A percentile compares a stretch with the other conserved stretches of the same genome.
Evolutionary conservation across 1,284 basidiomycete genomes (phyloP).

Genomic region (Trametes hirsuta): DNA sequence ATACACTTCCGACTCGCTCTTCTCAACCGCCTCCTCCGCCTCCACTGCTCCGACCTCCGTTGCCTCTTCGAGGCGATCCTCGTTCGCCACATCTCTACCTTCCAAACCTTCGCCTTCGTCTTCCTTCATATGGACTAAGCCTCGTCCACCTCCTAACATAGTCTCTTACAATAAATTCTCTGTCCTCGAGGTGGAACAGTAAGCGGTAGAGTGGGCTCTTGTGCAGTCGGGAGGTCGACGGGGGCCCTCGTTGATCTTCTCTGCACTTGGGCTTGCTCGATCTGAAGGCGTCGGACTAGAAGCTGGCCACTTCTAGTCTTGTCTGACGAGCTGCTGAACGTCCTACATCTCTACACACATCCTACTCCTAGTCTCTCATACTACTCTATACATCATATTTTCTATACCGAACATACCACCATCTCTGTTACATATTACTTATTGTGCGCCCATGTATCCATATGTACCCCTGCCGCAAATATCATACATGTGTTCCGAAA

Average conservation of each 20-base stretch:
- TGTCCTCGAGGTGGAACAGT: conserved; percentile 3
- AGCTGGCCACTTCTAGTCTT: conserved; percentile 5
- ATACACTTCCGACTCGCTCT: conserved; percentile 1
- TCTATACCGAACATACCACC: too few relatives aligned
- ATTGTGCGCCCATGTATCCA: too few relatives aligned
- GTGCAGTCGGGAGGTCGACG: not conserved
- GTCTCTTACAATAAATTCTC: not conserved
- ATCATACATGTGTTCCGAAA: too few relatives aligned
- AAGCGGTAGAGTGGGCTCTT: conserved; percentile 5
- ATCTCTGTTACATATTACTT: too few relatives aligned
- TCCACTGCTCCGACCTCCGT: conserved; percentile 1
- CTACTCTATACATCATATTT: too few relatives aligned
- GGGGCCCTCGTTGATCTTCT: conserved; percentile 4
- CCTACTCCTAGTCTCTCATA: too few relatives aligned
- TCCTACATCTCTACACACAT: too few relatives aligned
- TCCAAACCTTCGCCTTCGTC: not conserved
- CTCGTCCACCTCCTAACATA: not conserved
- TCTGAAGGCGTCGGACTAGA: not conserved
- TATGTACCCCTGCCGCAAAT: too few relatives aligned
- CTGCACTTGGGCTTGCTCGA: not conserved
- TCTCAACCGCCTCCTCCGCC: not conserved
- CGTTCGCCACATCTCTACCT: not conserved
- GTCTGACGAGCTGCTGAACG: not conserved
- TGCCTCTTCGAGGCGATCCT: conserved; percentile 1
- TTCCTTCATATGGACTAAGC: not conserved